These are phyloP conservation scores for Adansonia gregorii DNA, from an alignment of 441 rosid genomes.

Conservation along the genomic window DNA sequence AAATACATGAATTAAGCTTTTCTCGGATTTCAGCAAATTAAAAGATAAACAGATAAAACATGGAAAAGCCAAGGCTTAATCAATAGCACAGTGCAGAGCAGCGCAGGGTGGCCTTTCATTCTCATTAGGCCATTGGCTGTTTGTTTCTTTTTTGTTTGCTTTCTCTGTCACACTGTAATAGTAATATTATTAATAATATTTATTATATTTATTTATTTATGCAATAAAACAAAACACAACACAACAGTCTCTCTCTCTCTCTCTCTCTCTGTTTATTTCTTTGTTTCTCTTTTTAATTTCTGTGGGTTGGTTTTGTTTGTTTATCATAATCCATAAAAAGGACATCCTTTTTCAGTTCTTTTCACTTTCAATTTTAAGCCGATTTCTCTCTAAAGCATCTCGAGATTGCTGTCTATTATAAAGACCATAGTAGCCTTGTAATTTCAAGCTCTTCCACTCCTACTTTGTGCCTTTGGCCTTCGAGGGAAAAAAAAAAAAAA, in stretches of 20 bases:
- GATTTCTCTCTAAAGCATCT: conserved; percentile 33
- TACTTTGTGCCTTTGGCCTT: not conserved
- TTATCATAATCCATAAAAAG: no score
- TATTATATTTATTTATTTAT: not conserved
- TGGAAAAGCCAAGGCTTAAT: not conserved
- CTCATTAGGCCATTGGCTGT: conserved; percentile 23
- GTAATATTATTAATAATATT: not conserved
- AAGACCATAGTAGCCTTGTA: conserved; percentile 36
- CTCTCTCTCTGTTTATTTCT: conserved; percentile 5
- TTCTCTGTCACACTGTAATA: conserved; percentile 11
- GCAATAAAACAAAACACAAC: not conserved
- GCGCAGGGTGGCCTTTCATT: conserved; percentile 16
- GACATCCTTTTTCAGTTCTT: not conserved
- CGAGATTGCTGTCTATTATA: conserved; percentile 61
- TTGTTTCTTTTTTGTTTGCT: conserved; percentile 29
- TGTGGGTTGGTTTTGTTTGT: conserved; percentile 28
- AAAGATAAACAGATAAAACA: not conserved
- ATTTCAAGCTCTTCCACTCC: conserved; percentile 11
- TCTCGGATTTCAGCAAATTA: not conserved
- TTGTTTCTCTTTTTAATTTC: conserved; percentile 11
- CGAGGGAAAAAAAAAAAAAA: not conserved
- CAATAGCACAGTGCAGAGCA: not conserved
- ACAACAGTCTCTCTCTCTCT: no score
- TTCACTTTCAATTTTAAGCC: not conserved
- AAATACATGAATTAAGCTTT: no score